These are phyloP conservation scores for Escallonia herrerae DNA, from an alignment of 129 eudicot species.

Conservation along the genomic window DNA sequence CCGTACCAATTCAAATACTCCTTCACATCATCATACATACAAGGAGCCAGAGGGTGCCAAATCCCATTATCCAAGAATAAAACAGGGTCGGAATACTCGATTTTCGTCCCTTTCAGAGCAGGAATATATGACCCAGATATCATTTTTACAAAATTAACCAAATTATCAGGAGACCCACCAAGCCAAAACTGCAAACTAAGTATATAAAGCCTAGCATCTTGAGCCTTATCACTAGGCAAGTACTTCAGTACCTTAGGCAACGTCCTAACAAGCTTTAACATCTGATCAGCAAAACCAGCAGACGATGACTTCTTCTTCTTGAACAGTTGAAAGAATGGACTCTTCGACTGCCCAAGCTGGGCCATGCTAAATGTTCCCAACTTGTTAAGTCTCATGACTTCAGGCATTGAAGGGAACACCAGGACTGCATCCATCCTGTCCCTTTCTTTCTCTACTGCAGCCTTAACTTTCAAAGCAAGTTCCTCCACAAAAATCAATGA, in stretches of 20 bases:
- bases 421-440: slow-evolving; percentile 96
- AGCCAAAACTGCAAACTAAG: slow-evolving; percentile 99
- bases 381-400: slow-evolving; percentile 93
- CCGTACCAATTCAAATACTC: slow-evolving; percentile 98
- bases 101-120: slow-evolving; percentile 64
- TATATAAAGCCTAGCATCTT: slow-evolving; percentile 89
- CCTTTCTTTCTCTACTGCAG: slow-evolving; percentile 90
- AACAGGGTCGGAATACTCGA: slow-evolving; percentile 90
- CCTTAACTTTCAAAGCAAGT: slow-evolving; percentile 72
- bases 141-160: slow-evolving; percentile 88
- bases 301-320: slow-evolving; percentile 73
- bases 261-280: slow-evolving; percentile 94
- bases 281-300: slow-evolving; percentile 95
- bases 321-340: slow-evolving; percentile 87
- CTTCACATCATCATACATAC: slow-evolving; percentile 98
- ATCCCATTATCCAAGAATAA: slow-evolving; percentile 86
- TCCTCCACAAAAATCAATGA: slow-evolving; percentile 94
- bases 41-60: slow-evolving; percentile 99
- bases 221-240: slow-evolving; percentile 96
- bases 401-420: slow-evolving; percentile 99
- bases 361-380: slow-evolving; percentile 94
- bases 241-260: slow-evolving; percentile 93
- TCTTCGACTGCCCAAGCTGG: slow-evolving; percentile 88
- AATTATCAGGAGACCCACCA: slow-evolving; percentile 97
- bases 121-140: slow-evolving; percentile 91